These are phyloP conservation scores for Dactylellina sp. DNA, from an alignment of 2,329 filamentous ascomycete species.

Conservation along the genomic window DNA sequence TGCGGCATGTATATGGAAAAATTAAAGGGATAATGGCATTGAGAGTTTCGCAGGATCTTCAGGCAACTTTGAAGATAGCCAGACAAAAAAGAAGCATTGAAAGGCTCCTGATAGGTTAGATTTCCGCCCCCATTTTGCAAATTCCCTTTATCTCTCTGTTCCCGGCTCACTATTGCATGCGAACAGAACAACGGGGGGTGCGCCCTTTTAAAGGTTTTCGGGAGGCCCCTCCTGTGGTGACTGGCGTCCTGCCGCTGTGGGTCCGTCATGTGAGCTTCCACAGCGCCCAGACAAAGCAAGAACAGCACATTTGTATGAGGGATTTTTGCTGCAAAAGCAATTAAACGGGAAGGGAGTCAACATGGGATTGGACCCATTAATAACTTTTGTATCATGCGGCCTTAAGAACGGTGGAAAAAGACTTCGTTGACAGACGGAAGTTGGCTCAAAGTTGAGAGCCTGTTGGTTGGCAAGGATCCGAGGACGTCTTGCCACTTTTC, in stretches of 20 bases:
- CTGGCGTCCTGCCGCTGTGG: constrained; percentile 11
- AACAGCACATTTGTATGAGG: constrained; percentile 45
- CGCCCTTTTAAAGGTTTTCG: constrained; percentile 54
- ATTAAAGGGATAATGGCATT: constrained; percentile 1
- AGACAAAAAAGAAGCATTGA: too few species aligned
- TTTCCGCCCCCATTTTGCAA: not conserved
- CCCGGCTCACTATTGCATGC: constrained; percentile 2
- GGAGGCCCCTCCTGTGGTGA: constrained; percentile 16
- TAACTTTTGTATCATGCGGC: too few species aligned
- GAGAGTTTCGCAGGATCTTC: not conserved
- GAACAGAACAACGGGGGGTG: constrained; percentile 20
- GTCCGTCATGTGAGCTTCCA: constrained; percentile 33
- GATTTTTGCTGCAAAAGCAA: constrained; percentile 57
- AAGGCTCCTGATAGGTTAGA: constrained; percentile 24
- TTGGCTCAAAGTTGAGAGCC: constrained; percentile 11
- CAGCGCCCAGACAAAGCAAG: constrained; percentile 17
- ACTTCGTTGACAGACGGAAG: constrained; percentile 27
- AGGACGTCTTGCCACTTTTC: constrained; percentile 2
- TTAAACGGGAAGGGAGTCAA: constrained; percentile 37
- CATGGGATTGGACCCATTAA: constrained; percentile 42
- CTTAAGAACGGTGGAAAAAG: constrained; percentile 13
- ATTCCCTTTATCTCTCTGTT: not conserved
- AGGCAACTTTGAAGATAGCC: constrained; percentile 17
- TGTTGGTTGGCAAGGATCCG: constrained; percentile 39
- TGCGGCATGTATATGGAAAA: constrained; percentile 9